Base-by-base conservation (phyloP, 192 early-diverging fungal genomes). In the Rhizophlyctis rosea region DNA sequence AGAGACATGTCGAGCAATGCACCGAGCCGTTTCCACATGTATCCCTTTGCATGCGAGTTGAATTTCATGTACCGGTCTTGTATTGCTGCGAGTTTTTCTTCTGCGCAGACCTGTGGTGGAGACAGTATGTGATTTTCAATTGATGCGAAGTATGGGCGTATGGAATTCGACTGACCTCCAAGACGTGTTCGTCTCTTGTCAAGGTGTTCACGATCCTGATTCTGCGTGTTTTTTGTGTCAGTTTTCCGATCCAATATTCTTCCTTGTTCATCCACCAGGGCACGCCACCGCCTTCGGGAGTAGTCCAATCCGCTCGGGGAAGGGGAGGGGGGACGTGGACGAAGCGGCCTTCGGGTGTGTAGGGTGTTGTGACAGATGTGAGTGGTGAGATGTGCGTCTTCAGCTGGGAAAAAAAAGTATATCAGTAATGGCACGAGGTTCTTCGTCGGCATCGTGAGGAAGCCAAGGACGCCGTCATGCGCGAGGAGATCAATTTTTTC, bases 1-100 rank as follows among this genome's bases (percentile, higher is more conserved):
- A 52, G 50, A 23, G 47, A 65, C 83, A 85, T 85, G 51, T 85
- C 83, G 29, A 85, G 59, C 18, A 85, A 59, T 13, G 54, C 56
- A 3, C 76, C 79, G 29, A 84, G 69, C n/a, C 78, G 62, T 58
- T 85, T 85, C 83, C 83, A 85, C 74, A 82, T 81, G 73, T 85
- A 85, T 11, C 80, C 80, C 57, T 81, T 85, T 18, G 83, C 80
- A 58, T 85, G 83, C 1, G 68, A 52, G 55, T 85, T 85, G 50
- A 70, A 67, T 2, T 48, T 29, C 36, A 75, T 36, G 60, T 83
- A 85, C 2, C 83, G 60, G 21, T 83, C 81, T 53, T 83, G 81
- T 34, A 85, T 81, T 1, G 83, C 83, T 0, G 68, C 50, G 27
- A 85, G 54, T 30, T 62, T 71, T 57, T 85, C 83, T 48, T 82